Evolutionary conservation across 371 early-diverging fungal genomes (phyloP).

Genomic region (Circinella umbellata): DNA sequence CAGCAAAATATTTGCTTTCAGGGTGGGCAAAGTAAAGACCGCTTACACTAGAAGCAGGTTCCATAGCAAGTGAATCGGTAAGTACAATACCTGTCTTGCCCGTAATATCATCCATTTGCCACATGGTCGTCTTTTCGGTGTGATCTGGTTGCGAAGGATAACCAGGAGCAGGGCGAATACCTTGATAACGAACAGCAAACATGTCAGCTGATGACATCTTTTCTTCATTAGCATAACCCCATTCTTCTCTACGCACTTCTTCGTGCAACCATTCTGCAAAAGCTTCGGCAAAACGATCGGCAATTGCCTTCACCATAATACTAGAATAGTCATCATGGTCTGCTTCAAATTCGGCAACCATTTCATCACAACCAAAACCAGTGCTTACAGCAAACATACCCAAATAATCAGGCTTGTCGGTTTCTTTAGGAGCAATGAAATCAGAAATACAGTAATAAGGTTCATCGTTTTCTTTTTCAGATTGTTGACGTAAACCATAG

Average conservation of each 20-base stretch:
- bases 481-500: constrained; percentile 79
- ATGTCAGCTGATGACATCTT: constrained; percentile 74
- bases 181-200: constrained; percentile 89
- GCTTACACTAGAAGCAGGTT: constrained; percentile 87
- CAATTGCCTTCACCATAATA: constrained; percentile 93
- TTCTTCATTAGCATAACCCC: constrained; percentile 89
- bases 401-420: constrained; percentile 78
- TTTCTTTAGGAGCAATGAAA: constrained; percentile 80
- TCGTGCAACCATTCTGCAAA: constrained; percentile 90
- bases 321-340: constrained; percentile 87
- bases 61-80: constrained; percentile 92
- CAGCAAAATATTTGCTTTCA: constrained; percentile 87
- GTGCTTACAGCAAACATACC: constrained; percentile 91
- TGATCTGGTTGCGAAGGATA: constrained; percentile 91
- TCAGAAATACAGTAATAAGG: constrained; percentile 90
- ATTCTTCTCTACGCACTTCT: constrained; percentile 79
- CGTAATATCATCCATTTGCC: constrained; percentile 78
- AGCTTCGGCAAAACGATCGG: constrained; percentile 93
- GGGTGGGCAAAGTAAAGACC: constrained; percentile 80
- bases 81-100: constrained; percentile 81
- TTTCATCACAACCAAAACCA: constrained; percentile 88
- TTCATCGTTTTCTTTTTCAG: constrained; percentile 74
- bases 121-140: constrained; percentile 91
- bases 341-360: constrained; percentile 71
- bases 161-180: constrained; percentile 93